Conservation (phyloP, 352 stramenopile species). For the Globisporangium solare region DNA sequence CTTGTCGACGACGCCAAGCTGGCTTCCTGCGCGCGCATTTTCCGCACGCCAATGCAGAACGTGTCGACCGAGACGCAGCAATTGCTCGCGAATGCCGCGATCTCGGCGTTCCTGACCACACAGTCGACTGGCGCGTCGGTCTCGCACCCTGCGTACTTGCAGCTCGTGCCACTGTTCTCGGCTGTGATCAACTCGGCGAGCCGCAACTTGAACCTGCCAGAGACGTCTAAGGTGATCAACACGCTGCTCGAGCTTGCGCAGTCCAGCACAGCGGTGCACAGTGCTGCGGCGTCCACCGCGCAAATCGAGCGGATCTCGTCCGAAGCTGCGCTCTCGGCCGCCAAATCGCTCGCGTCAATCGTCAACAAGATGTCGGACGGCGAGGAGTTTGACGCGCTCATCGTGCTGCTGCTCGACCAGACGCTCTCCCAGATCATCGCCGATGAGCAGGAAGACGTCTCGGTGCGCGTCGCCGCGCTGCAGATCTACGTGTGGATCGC, state of each 20-base stretch:
- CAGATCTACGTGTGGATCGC: slow-evolving; percentile 84
- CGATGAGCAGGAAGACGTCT: slow-evolving; percentile 28
- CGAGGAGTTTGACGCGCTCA: slow-evolving; percentile 70
- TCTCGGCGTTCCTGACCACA: slow-evolving; percentile 54
- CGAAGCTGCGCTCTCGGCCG: slow-evolving; percentile 53
- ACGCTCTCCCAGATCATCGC: slow-evolving; percentile 62
- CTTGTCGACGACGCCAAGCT: slow-evolving; percentile 43
- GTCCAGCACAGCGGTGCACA: slow-evolving; percentile 13
- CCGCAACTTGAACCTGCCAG: slow-evolving; percentile 45
- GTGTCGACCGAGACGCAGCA: slow-evolving; percentile 59
- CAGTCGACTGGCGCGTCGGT: slow-evolving; percentile 22
- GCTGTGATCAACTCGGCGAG: slow-evolving; percentile 77
- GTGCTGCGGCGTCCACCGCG: slow-evolving; percentile 7
- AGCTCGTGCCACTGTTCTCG: slow-evolving; percentile 72
- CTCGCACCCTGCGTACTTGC: slow-evolving; percentile 36
- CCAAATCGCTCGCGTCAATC: slow-evolving; percentile 78
- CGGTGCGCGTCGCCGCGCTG: slow-evolving; percentile 54
- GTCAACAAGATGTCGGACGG: slow-evolving; percentile 87
- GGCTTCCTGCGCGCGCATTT: slow-evolving; percentile 49
- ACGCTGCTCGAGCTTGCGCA: slow-evolving; percentile 74
- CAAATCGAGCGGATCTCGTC: slow-evolving; percentile 37
- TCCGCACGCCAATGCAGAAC: slow-evolving; percentile 76
- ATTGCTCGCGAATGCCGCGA: slow-evolving; percentile 46
- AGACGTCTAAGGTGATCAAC: slow-evolving; percentile 71
- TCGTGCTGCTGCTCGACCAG: slow-evolving; percentile 57